Conservation (phyloP, 176 grass and related monocot species). For the Pontederia paniculata region DNA sequence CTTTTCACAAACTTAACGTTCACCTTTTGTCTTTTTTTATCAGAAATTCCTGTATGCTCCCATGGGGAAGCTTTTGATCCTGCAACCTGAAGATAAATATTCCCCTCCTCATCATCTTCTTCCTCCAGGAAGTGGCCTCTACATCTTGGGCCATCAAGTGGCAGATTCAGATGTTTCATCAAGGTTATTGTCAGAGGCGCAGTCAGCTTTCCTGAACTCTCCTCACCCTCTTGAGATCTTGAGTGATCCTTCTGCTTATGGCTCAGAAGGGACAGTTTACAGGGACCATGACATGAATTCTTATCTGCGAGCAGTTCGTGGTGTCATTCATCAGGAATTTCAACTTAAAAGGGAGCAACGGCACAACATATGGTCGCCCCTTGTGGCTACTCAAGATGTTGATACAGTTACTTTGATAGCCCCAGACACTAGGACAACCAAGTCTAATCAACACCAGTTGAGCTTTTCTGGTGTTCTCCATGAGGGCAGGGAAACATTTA, state of each 20-base stretch:
- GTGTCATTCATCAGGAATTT: constrained; percentile 54
- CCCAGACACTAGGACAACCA: background rate
- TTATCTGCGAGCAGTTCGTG: constrained; percentile 57
- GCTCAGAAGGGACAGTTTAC: constrained; percentile 52
- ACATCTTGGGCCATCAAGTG: constrained; percentile 27
- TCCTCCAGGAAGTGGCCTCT: constrained; percentile 59
- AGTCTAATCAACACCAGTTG: background rate
- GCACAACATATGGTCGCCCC: constrained; percentile 46
- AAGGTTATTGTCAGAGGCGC: constrained; percentile 39
- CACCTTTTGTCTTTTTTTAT: constrained; percentile 1
- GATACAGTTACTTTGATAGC: background rate
- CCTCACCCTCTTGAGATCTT: constrained; percentile 87
- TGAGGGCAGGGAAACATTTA: constrained; percentile 30
- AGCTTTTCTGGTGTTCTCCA: constrained; percentile 24
- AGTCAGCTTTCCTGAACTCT: constrained; percentile 72
- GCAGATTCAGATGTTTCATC: constrained; percentile 12
- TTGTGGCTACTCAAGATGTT: background rate
- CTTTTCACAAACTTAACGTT: background rate
- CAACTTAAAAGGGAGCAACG: constrained; percentile 27
- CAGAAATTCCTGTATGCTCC: constrained; percentile 92
- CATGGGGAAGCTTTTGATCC: constrained; percentile 73
- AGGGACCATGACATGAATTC: constrained; percentile 82
- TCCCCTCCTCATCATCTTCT: constrained; percentile 92
- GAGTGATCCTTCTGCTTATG: constrained; percentile 57
- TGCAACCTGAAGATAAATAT: constrained; percentile 70